Base-by-base conservation (phyloP, 2,329 filamentous ascomycete species). In the Epichloe brachyelytri region DNA sequence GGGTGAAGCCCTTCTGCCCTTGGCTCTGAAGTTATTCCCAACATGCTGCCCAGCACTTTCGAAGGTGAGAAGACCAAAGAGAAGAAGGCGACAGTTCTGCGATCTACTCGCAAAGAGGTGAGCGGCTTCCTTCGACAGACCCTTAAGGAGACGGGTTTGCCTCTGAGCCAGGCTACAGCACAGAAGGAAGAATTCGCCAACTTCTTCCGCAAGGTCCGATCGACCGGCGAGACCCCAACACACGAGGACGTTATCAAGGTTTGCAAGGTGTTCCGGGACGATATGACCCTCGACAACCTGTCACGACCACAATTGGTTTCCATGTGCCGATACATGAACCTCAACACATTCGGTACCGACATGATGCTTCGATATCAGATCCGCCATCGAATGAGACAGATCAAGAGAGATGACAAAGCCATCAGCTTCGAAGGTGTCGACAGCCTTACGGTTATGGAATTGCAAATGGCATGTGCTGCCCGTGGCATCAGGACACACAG, bases 241-340 rank as follows among this genome's bases (percentile, higher is more conserved):
- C 79, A 83, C 50, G 79, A 90, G 58, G 93, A 98, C 64, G 88
- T 98, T 56, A 95, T 98, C 75, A 95, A 93, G 71, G 91, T 98
- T 56, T 97, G 93, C 82, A 94, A 96, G 77, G 86, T 95, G 57
- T 98, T 98, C 80, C 94, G 93, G 68, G 93, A 98, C 65, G 93
- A 98, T 67, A 67, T 98, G 61, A 98, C 93, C 0, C 77, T 98
- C 34, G 93, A 98, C 80, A 98, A 98, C 71, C 73, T 98, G 57
- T 96, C 90, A 17, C 80, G 93, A 56, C 93, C 93, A 15, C 93
- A 98, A 70, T 76, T 98, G 48, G 91, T 98, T 33, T 95, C 86
- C 51, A 98, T 97, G 79, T 97, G 93, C 77, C 85, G 88, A 55
- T 98, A 98, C 74, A 90, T 98, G 84, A 96, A 94, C 70, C 79